Evolutionary conservation across 148 eudicot genomes (phyloP).

Genomic region (Mesembryanthemum crystallinum): DNA sequence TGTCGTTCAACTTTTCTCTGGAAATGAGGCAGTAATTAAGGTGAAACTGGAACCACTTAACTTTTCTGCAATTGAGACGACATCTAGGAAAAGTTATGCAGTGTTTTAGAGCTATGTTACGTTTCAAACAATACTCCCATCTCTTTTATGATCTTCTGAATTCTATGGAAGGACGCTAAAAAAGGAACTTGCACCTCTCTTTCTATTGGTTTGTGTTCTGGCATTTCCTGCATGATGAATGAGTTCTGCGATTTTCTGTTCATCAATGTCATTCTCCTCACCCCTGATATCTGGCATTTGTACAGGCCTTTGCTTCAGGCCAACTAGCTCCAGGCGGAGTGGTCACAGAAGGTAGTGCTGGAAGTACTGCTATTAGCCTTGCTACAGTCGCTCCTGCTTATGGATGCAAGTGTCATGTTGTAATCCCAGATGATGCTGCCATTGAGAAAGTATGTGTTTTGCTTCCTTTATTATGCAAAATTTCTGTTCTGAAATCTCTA

Average conservation of each 20-base stretch:
- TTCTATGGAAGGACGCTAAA: background rate
- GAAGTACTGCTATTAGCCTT: slow-evolving; percentile 97
- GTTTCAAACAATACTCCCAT: background rate
- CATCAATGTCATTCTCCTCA: background rate
- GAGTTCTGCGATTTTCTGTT: background rate
- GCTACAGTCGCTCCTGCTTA: slow-evolving; percentile 94
- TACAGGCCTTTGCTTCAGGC: slow-evolving; percentile 80
- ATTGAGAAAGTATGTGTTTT: slow-evolving; percentile 65
- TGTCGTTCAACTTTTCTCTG: background rate
- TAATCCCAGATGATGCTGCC: slow-evolving; percentile 95
- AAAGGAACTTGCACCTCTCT: background rate
- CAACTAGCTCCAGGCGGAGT: slow-evolving; percentile 73
- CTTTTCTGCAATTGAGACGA: background rate
- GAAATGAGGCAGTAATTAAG: background rate
- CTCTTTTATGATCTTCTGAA: background rate
- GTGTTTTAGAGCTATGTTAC: background rate
- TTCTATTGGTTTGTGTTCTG: background rate
- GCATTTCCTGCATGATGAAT: background rate
- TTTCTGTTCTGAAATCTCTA: background rate
- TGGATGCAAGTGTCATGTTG: slow-evolving; percentile 96
- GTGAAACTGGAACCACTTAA: background rate
- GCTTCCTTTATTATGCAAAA: background rate
- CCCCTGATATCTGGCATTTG: slow-evolving; percentile 11
- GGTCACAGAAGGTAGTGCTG: slow-evolving; percentile 98
- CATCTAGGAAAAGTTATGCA: background rate